Base-by-base conservation (phyloP, 1,139 yeast genomes). In the Suhomyces wounanorum region DNA sequence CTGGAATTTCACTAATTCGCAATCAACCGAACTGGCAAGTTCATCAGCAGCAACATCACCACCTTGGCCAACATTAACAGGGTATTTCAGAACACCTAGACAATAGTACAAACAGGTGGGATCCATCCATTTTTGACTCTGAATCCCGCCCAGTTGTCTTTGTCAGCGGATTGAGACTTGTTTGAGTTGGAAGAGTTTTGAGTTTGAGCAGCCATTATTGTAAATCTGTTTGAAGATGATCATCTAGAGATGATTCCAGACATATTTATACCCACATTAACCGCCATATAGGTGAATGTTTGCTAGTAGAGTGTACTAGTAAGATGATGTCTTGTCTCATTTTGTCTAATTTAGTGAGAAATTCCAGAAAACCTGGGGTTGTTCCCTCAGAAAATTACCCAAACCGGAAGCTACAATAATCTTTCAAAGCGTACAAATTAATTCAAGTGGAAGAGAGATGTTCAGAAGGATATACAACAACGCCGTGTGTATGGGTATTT, bases 121-220 rank as follows among this genome's bases (percentile, higher is more conserved):
- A 39, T 21, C 40, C 36, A 41, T 31, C 49, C 49, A 13, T 38
- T 14, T 10, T 38, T 38, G 11, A 35, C 33, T 11, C 16, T 35
- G 28, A 11, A 26, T 16, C 43, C 48, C 16, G 33, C 48, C 43
- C 45, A 48, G 46, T 49, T 49, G 44, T 49, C 52, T 33, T 49
- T 49, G 46, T 49, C 40, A 33, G 51, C 48, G 16, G 52, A 42
- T 45, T 49, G 46, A 28, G 49, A 25, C 41, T 45, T 49, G 44
- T 31, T 42, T 6, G 52, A 21, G 42, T 42, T 44, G 13, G 44
- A 40, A 38, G 45, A 45, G 42, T 37, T 37, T 49, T 49, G 52
- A 43, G 52, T 37, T 49, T 49, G 52, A 45, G 52, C 52, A 16
- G 52, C 49, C 52, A 49, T 49, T 41, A 40, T 44, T 30, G 26